These are phyloP conservation scores for Pulveroboletus sp. DNA, from an alignment of 768 basidiomycete species.

Conservation along the genomic window DNA sequence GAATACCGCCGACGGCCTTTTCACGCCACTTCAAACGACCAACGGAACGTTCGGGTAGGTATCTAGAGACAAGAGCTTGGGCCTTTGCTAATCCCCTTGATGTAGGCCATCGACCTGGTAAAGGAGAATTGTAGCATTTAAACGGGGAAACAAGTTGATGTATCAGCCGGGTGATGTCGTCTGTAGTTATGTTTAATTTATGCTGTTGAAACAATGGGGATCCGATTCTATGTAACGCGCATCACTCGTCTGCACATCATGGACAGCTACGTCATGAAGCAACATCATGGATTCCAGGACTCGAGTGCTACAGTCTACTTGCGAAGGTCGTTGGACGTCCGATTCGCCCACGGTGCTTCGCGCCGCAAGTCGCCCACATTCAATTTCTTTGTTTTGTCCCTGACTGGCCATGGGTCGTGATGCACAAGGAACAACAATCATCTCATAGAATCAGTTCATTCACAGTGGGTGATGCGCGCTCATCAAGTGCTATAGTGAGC, in stretches of 20 bases:
- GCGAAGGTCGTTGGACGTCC: not conserved
- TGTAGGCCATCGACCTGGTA: constrained; percentile 18
- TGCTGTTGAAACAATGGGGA: not conserved
- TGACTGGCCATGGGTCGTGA: not conserved
- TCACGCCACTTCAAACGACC: constrained; percentile 6
- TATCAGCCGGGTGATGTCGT: not conserved
- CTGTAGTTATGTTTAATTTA: not conserved
- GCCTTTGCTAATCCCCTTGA: not conserved
- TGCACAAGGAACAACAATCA: too few species aligned
- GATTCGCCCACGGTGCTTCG: not conserved
- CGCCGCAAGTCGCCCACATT: too few species aligned
- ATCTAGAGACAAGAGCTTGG: not conserved
- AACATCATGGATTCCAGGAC: too few species aligned
- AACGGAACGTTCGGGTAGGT: constrained; percentile 30
- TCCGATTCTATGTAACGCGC: too few species aligned
- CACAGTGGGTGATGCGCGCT: not conserved
- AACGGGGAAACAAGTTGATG: not conserved
- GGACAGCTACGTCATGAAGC: too few species aligned
- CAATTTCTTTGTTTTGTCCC: not conserved
- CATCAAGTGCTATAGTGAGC: not conserved
- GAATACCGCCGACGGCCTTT: constrained; percentile 30
- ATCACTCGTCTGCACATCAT: too few species aligned
- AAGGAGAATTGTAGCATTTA: not conserved
- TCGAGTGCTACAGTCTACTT: too few species aligned
- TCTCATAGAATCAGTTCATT: too few species aligned